Base-by-base conservation (phyloP, 345 rosid genomes). In the Gossypium arboreum region DNA sequence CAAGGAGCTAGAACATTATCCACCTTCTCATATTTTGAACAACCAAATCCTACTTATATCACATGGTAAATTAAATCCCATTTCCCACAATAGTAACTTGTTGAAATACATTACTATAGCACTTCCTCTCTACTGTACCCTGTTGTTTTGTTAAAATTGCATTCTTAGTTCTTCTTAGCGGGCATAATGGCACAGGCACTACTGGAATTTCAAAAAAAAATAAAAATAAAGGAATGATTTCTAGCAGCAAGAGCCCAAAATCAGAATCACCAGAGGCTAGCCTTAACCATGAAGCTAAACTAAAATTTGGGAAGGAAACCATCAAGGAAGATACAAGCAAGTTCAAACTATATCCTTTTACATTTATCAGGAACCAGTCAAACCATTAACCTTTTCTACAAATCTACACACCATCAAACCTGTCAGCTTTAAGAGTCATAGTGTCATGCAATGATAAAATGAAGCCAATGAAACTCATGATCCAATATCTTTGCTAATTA, bases 261-360 rank as follows among this genome's bases (percentile, higher is more conserved):
- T 16, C 70, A 11, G 29, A 66, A 66, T 12, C 70, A 66, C n/a
- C 5, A 44, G 52, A 66, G 9, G 25, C 50, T 65, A 17, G 27
- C 17, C 45, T 44, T 66, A 22, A 66, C 52, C 24, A 43, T 41
- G 27, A 9, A 12, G 20, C 16, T 61, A 7, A 13, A 27, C 44
- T 44, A 66, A 66, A 44, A 66, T 18, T 66, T 66, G 70, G n/a
- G 29, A 44, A 51, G 16, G 34, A 66, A 64, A 66, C 20, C 22
- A 66, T 66, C 52, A 66, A 6, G n/a, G 20, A 43, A 43, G 52
- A 65, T 18, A 66, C 70, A 44, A 66, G 70, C 70, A 66, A 66
- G 66, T 15, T 29, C 18, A 61, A 61, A 29, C 9, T 27, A 61
- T 45, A 60, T 12, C 9, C 2, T 15, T 27, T 29, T 27, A 27